Evolutionary conservation across 768 basidiomycete genomes (phyloP).

Genomic region (Suillus tomentosus): DNA sequence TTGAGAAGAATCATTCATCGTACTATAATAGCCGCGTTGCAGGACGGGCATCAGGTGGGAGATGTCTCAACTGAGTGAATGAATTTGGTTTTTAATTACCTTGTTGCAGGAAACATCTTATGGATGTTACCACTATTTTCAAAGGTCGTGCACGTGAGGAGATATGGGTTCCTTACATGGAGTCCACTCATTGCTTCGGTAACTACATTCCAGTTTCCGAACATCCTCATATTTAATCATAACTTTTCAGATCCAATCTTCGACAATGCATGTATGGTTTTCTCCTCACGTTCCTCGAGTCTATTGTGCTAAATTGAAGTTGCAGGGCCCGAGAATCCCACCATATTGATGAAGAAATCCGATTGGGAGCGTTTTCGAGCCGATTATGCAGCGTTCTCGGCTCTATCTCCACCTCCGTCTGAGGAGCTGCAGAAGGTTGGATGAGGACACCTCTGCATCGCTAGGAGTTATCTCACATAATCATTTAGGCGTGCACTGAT

Average conservation of each 20-base stretch:
- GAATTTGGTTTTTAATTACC: background rate
- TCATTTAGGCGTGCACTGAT: slow-evolving; percentile 10
- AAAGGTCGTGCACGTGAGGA: background rate
- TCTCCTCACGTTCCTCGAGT: background rate
- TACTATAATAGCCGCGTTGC: slow-evolving; percentile 24
- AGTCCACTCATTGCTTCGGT: slow-evolving; percentile 27
- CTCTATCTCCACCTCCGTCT: background rate
- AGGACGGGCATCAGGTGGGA: slow-evolving; percentile 19
- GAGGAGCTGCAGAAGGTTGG: background rate
- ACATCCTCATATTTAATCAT: background rate
- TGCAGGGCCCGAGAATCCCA: slow-evolving; percentile 23
- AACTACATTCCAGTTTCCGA: background rate
- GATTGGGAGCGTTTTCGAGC: slow-evolving; percentile 17
- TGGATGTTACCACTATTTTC: slow-evolving; percentile 7
- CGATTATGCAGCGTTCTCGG: slow-evolving; percentile 12
- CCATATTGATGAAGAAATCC: slow-evolving; percentile 20
- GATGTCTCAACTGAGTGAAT: background rate
- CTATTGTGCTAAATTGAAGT: background rate
- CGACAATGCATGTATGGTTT: slow-evolving; percentile 18
- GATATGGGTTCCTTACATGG: slow-evolving; percentile 26
- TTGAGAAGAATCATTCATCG: background rate
- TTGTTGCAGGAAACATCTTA: slow-evolving; percentile 18
- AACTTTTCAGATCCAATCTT: background rate
- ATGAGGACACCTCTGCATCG: background rate
- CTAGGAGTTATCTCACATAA: background rate